Conservation (phyloP, 768 basidiomycete genomes). For the Calvatia gigantea region DNA sequence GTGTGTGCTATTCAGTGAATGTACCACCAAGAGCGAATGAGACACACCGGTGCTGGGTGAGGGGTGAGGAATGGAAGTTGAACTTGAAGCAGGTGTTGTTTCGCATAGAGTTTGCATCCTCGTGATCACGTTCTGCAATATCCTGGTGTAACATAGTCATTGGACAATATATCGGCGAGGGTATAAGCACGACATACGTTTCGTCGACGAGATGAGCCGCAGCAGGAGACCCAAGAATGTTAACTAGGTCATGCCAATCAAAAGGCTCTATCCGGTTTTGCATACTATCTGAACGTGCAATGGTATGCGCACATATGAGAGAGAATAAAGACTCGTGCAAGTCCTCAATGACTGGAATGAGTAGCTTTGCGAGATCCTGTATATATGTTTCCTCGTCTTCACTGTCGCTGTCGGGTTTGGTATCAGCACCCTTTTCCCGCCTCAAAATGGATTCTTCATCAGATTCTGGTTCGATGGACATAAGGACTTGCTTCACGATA, state of each 20-base stretch:
- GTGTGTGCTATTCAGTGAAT: neutral
- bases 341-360: slow-evolving; percentile 7
- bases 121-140: neutral
- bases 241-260: slow-evolving; percentile 7
- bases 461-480: slow-evolving; percentile 17
- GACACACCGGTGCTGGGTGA: neutral
- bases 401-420: slow-evolving; percentile 9
- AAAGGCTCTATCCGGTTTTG: slow-evolving; percentile 14
- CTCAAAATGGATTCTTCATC: neutral
- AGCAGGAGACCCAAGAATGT: slow-evolving; percentile 6
- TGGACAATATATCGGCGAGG: neutral
- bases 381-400: slow-evolving; percentile 18
- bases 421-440: neutral
- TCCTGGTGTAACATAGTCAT: neutral
- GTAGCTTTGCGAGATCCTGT: neutral
- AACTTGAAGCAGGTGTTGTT: slow-evolving; percentile 4
- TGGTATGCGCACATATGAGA: slow-evolving; percentile 6
- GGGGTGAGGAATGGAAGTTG: neutral
- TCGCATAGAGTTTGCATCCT: slow-evolving; percentile 4
- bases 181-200: neutral
- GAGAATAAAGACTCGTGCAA: slow-evolving; percentile 10
- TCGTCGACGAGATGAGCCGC: slow-evolving; percentile 10
- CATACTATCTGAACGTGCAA: slow-evolving; percentile 11
- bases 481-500: slow-evolving; percentile 37
- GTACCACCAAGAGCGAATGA: neutral